These are phyloP conservation scores for Astrothelium macrocarpum DNA, from an alignment of 495 filamentous ascomycete genomes.

Conservation along the genomic window DNA sequence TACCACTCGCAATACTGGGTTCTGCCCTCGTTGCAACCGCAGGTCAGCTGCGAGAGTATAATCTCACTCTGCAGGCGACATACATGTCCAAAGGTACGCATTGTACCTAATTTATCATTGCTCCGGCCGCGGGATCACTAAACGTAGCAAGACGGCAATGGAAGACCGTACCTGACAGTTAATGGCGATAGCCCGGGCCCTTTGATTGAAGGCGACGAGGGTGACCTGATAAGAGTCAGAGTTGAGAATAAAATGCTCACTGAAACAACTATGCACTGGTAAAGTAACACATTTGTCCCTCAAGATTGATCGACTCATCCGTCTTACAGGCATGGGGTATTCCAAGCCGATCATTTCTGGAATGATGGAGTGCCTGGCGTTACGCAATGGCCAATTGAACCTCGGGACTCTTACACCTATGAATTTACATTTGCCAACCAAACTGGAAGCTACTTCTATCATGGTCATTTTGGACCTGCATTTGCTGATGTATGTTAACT, in stretches of 20 bases:
- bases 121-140: not conserved
- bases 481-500: not conserved
- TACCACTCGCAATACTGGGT: not conserved
- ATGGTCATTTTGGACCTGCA: slow-evolving; percentile 2
- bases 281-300: not conserved
- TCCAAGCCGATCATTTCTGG: slow-evolving; percentile 17
- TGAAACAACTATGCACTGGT: slow-evolving; percentile 1
- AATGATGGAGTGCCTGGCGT: slow-evolving; percentile 21
- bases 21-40: not conserved
- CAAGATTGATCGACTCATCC: not conserved
- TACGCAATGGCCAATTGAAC: slow-evolving; percentile 22
- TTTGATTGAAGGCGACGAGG: not conserved
- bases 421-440: slow-evolving; percentile 8
- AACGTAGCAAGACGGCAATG: not conserved
- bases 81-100: slow-evolving; percentile 2
- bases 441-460: not conserved
- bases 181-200: not conserved
- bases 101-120: not conserved
- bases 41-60: not conserved
- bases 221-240: not conserved
- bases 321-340: slow-evolving; percentile 17
- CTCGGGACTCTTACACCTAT: slow-evolving; percentile 20
- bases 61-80: not conserved
- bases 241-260: slow-evolving; percentile 3
- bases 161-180: slow-evolving; percentile 1